Percentiles rank a stretch among this genome's conserved stretches.
These are phyloP conservation scores for Phytopythium boreale DNA, from an alignment of 352 stramenopile genomes.

Conservation along the genomic window DNA sequence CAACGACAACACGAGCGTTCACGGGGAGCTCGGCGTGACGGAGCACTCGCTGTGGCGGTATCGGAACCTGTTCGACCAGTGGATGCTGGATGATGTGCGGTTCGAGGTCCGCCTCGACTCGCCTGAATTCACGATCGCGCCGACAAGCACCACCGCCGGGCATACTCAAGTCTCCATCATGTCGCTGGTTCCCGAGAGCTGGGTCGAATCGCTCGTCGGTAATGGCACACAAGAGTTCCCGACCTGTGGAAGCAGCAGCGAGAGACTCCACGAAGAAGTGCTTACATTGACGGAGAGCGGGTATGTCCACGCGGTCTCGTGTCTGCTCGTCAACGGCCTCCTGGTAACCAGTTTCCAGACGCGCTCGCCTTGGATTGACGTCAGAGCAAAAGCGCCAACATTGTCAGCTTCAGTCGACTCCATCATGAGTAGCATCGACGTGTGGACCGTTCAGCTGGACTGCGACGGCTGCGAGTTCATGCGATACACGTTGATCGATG, in stretches of 20 bases:
- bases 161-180: slow-evolving; percentile 23
- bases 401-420: slow-evolving; percentile 30
- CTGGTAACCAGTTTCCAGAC: slow-evolving; percentile 49
- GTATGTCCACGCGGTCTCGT: slow-evolving; percentile 58
- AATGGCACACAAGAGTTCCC: slow-evolving; percentile 62
- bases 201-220: slow-evolving; percentile 38
- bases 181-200: slow-evolving; percentile 42
- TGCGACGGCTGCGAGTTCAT: slow-evolving; percentile 47
- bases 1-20: slow-evolving; percentile 42
- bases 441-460: slow-evolving; percentile 30
- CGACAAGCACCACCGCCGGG: slow-evolving; percentile 13
- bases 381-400: slow-evolving; percentile 33
- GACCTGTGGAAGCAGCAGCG: slow-evolving; percentile 18
- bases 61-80: slow-evolving; percentile 76
- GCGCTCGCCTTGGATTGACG: slow-evolving; percentile 38
- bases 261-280: slow-evolving; percentile 11
- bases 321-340: slow-evolving; percentile 23
- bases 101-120: slow-evolving; percentile 53
- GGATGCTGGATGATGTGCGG: slow-evolving; percentile 55
- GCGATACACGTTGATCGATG: slow-evolving; percentile 26
- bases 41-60: slow-evolving; percentile 57
- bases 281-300: slow-evolving; percentile 28
- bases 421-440: slow-evolving; percentile 22
- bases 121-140: slow-evolving; percentile 25
- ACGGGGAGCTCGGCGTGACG: slow-evolving; percentile 24